phyloP scores from a whole-genome alignment of 2,329 filamentous ascomycete genomes.

The Aspergillus clavatus region DNA sequence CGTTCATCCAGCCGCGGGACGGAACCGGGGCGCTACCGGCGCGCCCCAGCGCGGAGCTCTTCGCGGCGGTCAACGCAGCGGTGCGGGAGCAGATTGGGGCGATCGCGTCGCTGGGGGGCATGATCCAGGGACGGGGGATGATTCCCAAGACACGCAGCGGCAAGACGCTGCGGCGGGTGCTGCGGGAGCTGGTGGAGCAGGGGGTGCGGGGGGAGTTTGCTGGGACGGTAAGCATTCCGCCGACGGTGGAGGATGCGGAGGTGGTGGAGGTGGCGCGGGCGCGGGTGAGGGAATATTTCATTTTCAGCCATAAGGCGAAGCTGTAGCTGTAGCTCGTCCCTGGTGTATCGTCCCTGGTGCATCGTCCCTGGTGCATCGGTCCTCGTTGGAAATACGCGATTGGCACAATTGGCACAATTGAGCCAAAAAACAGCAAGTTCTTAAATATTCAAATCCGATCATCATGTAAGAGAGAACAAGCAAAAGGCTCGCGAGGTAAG shows the following conservation, averaged over 20 bases:
- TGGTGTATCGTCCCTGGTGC: too few species aligned
- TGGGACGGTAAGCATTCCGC: slow-evolving; percentile 68
- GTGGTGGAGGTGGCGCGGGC: slow-evolving; percentile 69
- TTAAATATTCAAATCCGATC: too few species aligned
- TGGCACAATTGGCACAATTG: too few species aligned
- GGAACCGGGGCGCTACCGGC: slow-evolving; percentile 46
- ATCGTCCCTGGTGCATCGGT: too few species aligned
- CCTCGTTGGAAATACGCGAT: too few species aligned
- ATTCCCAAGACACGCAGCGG: slow-evolving; percentile 91
- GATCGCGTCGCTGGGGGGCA: slow-evolving; percentile 79
- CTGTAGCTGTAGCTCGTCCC: slow-evolving; percentile 37
- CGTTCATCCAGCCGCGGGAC: slow-evolving; percentile 66
- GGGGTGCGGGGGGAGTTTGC: slow-evolving; percentile 68
- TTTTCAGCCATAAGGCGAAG: slow-evolving; percentile 36
- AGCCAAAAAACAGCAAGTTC: too few species aligned
- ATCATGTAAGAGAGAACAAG: too few species aligned
- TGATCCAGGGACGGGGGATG: slow-evolving; percentile 78
- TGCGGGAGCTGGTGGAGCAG: slow-evolving; percentile 81
- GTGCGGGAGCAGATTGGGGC: slow-evolving; percentile 79
- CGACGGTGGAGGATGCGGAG: slow-evolving; percentile 75
- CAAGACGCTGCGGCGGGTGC: slow-evolving; percentile 77
- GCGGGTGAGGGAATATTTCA: slow-evolving; percentile 73
- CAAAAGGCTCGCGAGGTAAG: too few species aligned
- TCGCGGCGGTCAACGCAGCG: slow-evolving; percentile 44
- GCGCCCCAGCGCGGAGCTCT: slow-evolving; percentile 40